Base-by-base conservation (phyloP, 441 rosid species). In the Pelargonium myrrhifolium region DNA sequence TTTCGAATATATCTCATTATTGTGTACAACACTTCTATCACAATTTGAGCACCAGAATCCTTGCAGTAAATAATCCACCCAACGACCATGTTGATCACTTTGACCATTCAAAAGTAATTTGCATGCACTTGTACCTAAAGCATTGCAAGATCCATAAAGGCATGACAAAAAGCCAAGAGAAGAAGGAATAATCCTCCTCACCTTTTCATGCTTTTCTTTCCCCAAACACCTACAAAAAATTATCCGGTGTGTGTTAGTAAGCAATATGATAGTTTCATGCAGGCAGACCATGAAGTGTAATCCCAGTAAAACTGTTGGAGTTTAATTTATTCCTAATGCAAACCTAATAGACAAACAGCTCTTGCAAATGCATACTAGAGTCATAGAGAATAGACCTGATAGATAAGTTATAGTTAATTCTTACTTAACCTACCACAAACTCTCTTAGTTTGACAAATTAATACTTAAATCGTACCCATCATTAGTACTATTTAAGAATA, bases 1-100 rank as follows among this genome's bases (percentile, higher is more conserved):
- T 65, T 70, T 82, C 63, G 79, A 75, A 76, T 72, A 75, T 61
- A 22, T 71, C 67, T 76, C 80, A 59, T 69, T 77, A 75, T 67
- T 56, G 67, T 39, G 75, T 75, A 69, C 68, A 71, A 77, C 28
- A 75, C 65, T 71, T 80, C 67, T 73, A 79, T 89, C 98, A 79
- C 99, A 95, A 75, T 80, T 87, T 67, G 95, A 86, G 82, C 99
- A 95, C 76, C 83, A 84, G 72, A 95, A 95, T 66, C 97, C 96
- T 81, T 79, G 84, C 71, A 83, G 79, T 56, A 90, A 70, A 78
- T 65, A 73, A 64, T 86, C 87, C 64, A 81, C 68, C 6, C 87
- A 82, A 73, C 69, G 80, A 66, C 74, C 71, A 51, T 65, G 66
- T 60, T 75, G 84, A 78, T 69, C 85, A 65, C 73, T 62, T 68